Evolutionary conservation across 2,329 filamentous ascomycete species (phyloP).

Genomic region (Akanthomyces muscarius): DNA sequence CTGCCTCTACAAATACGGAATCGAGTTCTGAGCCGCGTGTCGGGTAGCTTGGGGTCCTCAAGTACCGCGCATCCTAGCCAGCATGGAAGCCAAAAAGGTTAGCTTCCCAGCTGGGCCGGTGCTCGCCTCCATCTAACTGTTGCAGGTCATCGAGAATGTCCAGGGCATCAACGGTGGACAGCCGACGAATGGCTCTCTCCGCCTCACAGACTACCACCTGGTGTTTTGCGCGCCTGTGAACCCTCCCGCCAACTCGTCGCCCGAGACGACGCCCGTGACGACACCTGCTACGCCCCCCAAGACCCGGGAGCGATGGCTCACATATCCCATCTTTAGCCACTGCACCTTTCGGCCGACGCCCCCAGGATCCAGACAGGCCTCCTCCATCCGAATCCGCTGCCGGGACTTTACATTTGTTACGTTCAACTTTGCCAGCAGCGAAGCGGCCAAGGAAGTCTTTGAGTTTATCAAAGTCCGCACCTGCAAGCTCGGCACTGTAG

Average conservation of each 20-base stretch:
- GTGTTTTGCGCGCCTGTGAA: conserved; percentile 46
- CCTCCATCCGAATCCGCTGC: conserved; percentile 81
- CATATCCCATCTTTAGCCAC: conserved; percentile 84
- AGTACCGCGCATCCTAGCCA: not conserved
- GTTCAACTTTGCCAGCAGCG: conserved; percentile 77
- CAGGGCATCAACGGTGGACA: conserved; percentile 58
- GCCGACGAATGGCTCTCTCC: conserved; percentile 52
- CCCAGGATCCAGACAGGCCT: conserved; percentile 63
- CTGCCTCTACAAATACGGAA: not conserved
- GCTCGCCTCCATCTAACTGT: conserved; percentile 23
- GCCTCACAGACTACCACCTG: conserved; percentile 60
- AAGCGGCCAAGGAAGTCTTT: conserved; percentile 75
- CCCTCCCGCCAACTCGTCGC: conserved; percentile 26
- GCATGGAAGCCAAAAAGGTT: conserved; percentile 42
- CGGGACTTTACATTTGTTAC: conserved; percentile 93
- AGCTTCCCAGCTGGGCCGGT: conserved; percentile 17
- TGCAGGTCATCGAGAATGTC: conserved; percentile 52
- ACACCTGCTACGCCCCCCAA: conserved; percentile 27
- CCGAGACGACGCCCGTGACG: conserved; percentile 20
- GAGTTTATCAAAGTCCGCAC: conserved; percentile 79
- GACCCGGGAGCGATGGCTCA: conserved; percentile 77
- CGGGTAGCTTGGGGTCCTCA: not conserved
- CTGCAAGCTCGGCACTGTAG: conserved; percentile 75
- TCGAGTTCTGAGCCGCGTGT: not conserved
- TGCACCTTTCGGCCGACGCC: conserved; percentile 75